These are phyloP conservation scores for Fusarium goolgardi DNA, from an alignment of 2,329 filamentous ascomycete genomes.

Conservation along the genomic window DNA sequence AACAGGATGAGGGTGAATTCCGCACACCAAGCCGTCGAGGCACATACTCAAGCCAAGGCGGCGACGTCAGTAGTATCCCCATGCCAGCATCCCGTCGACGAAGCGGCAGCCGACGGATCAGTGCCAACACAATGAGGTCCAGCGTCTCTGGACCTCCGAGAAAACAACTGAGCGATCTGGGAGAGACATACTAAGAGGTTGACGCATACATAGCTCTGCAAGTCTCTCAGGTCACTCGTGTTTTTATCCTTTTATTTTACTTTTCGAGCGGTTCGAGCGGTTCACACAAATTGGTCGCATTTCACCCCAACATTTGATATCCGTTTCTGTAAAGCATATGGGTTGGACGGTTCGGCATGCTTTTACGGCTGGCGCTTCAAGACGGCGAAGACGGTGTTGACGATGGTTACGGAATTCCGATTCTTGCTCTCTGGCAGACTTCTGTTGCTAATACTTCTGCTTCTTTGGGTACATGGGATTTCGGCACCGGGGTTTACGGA, in stretches of 20 bases:
- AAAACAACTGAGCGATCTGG: conserved; percentile 61
- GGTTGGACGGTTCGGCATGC: conserved; percentile 42
- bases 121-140: conserved; percentile 51
- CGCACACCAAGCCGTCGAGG: conserved; percentile 67
- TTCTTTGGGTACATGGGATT: conserved; percentile 46
- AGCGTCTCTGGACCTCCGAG: conserved; percentile 50
- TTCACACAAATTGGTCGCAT: conserved; percentile 38
- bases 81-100: conserved; percentile 58
- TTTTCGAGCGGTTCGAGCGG: conserved; percentile 42
- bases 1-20: conserved; percentile 56
- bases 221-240: conserved; percentile 29
- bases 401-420: conserved; percentile 48
- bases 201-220: conserved; percentile 14
- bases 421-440: conserved; percentile 43
- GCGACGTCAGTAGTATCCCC: conserved; percentile 62
- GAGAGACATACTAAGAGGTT: conserved; percentile 63
- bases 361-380: conserved; percentile 47
- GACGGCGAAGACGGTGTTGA: conserved; percentile 47
- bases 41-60: conserved; percentile 59
- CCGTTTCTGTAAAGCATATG: conserved; percentile 39
- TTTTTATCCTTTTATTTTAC: conserved; percentile 39
- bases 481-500: conserved; percentile 46
- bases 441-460: conserved; percentile 41
- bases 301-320: conserved; percentile 39
- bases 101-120: conserved; percentile 59